These are phyloP conservation scores for Phytopythium boreale DNA, from an alignment of 352 stramenopile species.

Conservation along the genomic window DNA sequence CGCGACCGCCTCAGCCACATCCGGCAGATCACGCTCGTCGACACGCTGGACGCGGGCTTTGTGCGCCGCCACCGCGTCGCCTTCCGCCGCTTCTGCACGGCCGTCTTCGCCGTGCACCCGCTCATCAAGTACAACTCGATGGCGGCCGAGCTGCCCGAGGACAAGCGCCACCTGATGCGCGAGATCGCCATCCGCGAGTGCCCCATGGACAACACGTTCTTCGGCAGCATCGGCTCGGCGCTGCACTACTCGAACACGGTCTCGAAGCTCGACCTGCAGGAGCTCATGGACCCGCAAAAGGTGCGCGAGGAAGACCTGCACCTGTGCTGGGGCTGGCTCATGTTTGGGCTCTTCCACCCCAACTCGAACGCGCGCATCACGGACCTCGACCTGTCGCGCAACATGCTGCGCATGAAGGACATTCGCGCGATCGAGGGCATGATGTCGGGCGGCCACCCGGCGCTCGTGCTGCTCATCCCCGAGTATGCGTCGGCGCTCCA, in stretches of 20 bases:
- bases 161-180: constrained; percentile 35
- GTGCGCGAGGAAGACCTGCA: constrained; percentile 41
- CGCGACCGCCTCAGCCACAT: constrained; percentile 41
- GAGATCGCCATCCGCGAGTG: constrained; percentile 43
- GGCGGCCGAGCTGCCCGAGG: constrained; percentile 34
- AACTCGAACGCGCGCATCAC: constrained; percentile 47
- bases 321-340: constrained; percentile 49
- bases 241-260: constrained; percentile 55
- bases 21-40: constrained; percentile 41
- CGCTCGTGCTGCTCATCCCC: constrained; percentile 41
- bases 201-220: constrained; percentile 51
- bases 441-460: constrained; percentile 47
- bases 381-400: constrained; percentile 39
- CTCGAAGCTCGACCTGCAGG: constrained; percentile 45
- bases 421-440: constrained; percentile 46
- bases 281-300: constrained; percentile 36
- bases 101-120: constrained; percentile 40
- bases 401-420: constrained; percentile 59
- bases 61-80: constrained; percentile 33
- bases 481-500: constrained; percentile 43
- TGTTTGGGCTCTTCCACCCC: constrained; percentile 50
- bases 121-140: constrained; percentile 56
- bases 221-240: constrained; percentile 43
- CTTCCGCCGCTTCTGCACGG: constrained; percentile 46
- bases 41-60: constrained; percentile 41